A percentile compares a stretch with the other conserved stretches of the same genome.
These are phyloP conservation scores for Scedosporium boydii DNA, from an alignment of 2,329 filamentous ascomycete species.

Conservation along the genomic window DNA sequence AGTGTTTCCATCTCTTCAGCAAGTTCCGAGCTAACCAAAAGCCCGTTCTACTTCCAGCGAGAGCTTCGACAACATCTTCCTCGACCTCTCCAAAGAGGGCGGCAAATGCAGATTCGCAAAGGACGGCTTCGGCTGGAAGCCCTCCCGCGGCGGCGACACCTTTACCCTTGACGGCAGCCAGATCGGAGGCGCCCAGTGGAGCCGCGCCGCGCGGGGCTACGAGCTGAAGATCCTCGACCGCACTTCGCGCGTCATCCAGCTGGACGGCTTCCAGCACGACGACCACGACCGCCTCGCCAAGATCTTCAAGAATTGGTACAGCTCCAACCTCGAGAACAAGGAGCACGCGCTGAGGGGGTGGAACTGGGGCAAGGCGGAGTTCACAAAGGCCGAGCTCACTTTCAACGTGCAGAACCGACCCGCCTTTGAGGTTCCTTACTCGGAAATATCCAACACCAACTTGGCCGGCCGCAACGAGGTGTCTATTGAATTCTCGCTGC, in stretches of 20 bases:
- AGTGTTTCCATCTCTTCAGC: not conserved
- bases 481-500: constrained; percentile 82
- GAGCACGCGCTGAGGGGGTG: constrained; percentile 93
- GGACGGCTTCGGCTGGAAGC: constrained; percentile 92
- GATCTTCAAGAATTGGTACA: constrained; percentile 98
- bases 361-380: constrained; percentile 99
- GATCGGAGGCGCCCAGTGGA: constrained; percentile 87
- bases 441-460: constrained; percentile 96
- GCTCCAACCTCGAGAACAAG: constrained; percentile 80
- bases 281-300: constrained; percentile 87
- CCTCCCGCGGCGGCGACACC: constrained; percentile 74
- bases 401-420: constrained; percentile 97
- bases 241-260: constrained; percentile 76
- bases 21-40: not conserved
- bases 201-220: constrained; percentile 80
- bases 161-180: constrained; percentile 87
- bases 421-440: constrained; percentile 93
- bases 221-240: constrained; percentile 87
- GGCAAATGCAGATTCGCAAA: constrained; percentile 95
- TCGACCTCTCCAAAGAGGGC: constrained; percentile 85
- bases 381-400: constrained; percentile 85
- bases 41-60: constrained; percentile 41
- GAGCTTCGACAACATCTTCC: constrained; percentile 94
- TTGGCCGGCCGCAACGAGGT: constrained; percentile 96
- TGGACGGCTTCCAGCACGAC: constrained; percentile 92